Base-by-base conservation (phyloP, 192 early-diverging fungal species). In the Coemansia sp. region DNA sequence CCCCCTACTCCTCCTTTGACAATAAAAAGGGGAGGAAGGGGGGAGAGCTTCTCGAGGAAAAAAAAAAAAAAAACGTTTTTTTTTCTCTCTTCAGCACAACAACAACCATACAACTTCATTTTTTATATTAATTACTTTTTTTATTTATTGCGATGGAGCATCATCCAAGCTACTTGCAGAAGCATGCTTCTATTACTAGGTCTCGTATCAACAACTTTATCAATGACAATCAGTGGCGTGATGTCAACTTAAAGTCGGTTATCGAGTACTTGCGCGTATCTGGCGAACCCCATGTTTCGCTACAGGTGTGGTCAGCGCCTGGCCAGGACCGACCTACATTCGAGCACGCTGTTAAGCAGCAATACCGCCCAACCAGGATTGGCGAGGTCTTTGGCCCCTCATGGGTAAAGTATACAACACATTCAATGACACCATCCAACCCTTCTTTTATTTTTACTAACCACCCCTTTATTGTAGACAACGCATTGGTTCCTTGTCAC, bases 311-410 rank as follows among this genome's bases (percentile, higher is more conserved):
- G 50, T 80, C 81, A 6, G 83, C 75, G 11, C 82, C 89, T 15
- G 88, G 89, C 65, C 74, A 80, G 24, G 72, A 85, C 31, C 72
- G 90, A 1, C 71, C 79, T 3, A 55, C 78, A 1, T 78, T 79
- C 27, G 65, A 76, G 41, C 86, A 88, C 0, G 85, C 87, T 9
- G 83, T 91, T 38, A 76, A 84, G 44, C 88, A 88, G 29, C 60
- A 87, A 39, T 98, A 88, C 69, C 75, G 78, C 33, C 89, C 91
- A 3, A 87, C 92, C 34, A 73, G 88, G 13, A 74, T 91, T 9
- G 97, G 95, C 12, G 87, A 90, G n/a, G 62, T 36, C 57, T 94
- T 95, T 86, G 95, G 95, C n/a, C 97, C 95, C 24, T 93, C 91
- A 61, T 94, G 92, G 92, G 71, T 73, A 73, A 67, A 47, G 89